These are phyloP conservation scores for Picea abies DNA, from an alignment of 83 land plant species.

Conservation along the genomic window DNA sequence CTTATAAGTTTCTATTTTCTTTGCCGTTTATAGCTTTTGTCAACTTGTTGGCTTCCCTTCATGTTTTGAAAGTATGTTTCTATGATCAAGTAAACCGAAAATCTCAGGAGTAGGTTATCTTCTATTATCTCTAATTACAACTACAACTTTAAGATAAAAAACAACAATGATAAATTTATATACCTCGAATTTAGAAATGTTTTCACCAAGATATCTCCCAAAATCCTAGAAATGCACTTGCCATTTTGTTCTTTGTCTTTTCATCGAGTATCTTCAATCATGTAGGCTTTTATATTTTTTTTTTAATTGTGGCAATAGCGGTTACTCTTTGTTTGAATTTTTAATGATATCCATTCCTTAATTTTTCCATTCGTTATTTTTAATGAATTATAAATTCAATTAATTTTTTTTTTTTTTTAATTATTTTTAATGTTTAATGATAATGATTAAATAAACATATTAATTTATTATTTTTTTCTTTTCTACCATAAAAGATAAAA, in stretches of 20 bases:
- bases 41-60: constrained; percentile 44
- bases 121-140: neutral
- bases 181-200: neutral
- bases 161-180: neutral
- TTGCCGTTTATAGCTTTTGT: neutral
- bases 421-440: no score
- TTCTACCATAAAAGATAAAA: no score
- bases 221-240: neutral
- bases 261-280: no score
- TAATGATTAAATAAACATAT: no score
- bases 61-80: constrained; percentile 76
- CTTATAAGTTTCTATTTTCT: neutral
- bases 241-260: constrained; percentile 22
- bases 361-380: no score
- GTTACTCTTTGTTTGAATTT: no score
- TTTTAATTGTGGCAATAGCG: no score
- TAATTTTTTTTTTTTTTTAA: no score
- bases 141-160: neutral
- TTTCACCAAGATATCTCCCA: constrained; percentile 11
- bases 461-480: no score
- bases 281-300: no score
- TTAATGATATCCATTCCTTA: no score
- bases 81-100: constrained; percentile 53
- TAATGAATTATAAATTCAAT: no score
- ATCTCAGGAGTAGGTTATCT: neutral